These are phyloP conservation scores for Akanthomyces uredinophilus DNA, from an alignment of 2,329 filamentous ascomycete species.

Conservation along the genomic window DNA sequence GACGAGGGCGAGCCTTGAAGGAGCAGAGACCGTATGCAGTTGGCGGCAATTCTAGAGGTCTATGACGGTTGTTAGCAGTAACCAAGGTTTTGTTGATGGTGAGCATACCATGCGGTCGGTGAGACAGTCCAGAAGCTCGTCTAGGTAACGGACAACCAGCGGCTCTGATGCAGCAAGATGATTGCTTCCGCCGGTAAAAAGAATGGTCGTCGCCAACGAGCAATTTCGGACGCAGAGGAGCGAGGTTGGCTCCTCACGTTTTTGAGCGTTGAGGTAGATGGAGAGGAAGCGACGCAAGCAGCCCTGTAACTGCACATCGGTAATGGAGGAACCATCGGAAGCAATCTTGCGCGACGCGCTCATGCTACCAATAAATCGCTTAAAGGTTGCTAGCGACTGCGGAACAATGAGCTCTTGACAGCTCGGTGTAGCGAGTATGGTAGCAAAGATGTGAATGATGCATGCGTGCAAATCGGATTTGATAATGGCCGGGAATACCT, in stretches of 20 bases:
- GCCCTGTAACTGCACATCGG: conserved; percentile 68
- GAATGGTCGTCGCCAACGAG: conserved; percentile 78
- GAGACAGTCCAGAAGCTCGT: conserved; percentile 81
- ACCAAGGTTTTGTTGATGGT: not conserved
- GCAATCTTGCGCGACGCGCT: conserved; percentile 40
- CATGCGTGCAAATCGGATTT: conserved; percentile 94
- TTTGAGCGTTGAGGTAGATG: conserved; percentile 72
- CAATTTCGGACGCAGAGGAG: conserved; percentile 90
- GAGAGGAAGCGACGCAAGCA: conserved; percentile 78
- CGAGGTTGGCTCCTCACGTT: conserved; percentile 67
- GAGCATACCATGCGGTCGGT: conserved; percentile 68
- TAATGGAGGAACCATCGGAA: conserved; percentile 43
- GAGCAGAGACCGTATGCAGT: conserved; percentile 81
- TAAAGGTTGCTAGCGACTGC: conserved; percentile 83
- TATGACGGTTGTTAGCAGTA: conserved; percentile 28
- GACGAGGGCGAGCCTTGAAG: conserved; percentile 57
- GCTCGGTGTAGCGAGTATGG: conserved; percentile 74
- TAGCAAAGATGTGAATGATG: conserved; percentile 94
- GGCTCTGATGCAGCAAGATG: conserved; percentile 70
- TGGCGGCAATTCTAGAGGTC: conserved; percentile 84
- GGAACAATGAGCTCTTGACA: conserved; percentile 89
- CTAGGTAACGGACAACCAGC: conserved; percentile 67
- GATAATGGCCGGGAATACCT: conserved; percentile 94
- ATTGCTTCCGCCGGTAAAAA: conserved; percentile 76
- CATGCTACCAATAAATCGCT: conserved; percentile 80